Evolutionary conservation across 2,329 filamentous ascomycete species (phyloP).

Genomic region (Raffaelea deltoideospora): DNA sequence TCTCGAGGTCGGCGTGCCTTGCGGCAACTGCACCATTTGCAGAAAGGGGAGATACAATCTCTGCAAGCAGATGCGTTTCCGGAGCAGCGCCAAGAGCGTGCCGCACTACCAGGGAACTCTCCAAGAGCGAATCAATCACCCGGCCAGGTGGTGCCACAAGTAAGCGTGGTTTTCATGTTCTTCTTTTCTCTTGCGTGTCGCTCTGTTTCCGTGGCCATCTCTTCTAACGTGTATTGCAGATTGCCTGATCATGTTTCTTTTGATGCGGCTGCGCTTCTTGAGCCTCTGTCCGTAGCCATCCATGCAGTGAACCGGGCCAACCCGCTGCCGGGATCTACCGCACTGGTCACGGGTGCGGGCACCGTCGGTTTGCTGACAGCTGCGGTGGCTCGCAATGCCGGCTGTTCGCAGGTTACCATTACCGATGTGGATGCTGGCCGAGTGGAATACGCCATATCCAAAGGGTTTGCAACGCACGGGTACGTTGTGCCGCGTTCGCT

Average conservation of each 20-base stretch:
- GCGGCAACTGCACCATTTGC: slow-evolving; percentile 34
- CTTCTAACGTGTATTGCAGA: slow-evolving; percentile 15
- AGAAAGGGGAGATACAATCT: slow-evolving; percentile 43
- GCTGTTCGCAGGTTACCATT: slow-evolving; percentile 43
- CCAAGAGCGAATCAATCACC: slow-evolving; percentile 48
- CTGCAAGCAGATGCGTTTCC: slow-evolving; percentile 45
- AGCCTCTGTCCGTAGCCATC: slow-evolving; percentile 46
- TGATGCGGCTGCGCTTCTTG: slow-evolving; percentile 43
- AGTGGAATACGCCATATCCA: slow-evolving; percentile 41
- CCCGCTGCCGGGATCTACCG: slow-evolving; percentile 35
- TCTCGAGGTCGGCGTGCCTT: slow-evolving; percentile 40
- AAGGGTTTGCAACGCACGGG: slow-evolving; percentile 45
- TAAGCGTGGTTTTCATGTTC: slow-evolving; percentile 16
- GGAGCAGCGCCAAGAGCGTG: slow-evolving; percentile 46
- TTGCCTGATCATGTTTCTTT: slow-evolving; percentile 44
- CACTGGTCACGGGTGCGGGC: slow-evolving; percentile 50
- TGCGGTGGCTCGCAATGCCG: slow-evolving; percentile 45
- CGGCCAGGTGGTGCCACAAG: slow-evolving; percentile 47
- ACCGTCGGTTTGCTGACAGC: slow-evolving; percentile 48
- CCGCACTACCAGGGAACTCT: slow-evolving; percentile 49
- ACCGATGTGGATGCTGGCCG: slow-evolving; percentile 45
- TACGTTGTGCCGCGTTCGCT: slow-evolving; percentile 33
- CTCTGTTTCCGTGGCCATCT: background rate
- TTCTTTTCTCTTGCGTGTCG: background rate
- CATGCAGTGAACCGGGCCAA: slow-evolving; percentile 43